Percentiles rank a stretch among this genome's conserved stretches.
These are phyloP conservation scores for Populus tremula DNA, from an alignment of 345 rosid species.

Conservation along the genomic window DNA sequence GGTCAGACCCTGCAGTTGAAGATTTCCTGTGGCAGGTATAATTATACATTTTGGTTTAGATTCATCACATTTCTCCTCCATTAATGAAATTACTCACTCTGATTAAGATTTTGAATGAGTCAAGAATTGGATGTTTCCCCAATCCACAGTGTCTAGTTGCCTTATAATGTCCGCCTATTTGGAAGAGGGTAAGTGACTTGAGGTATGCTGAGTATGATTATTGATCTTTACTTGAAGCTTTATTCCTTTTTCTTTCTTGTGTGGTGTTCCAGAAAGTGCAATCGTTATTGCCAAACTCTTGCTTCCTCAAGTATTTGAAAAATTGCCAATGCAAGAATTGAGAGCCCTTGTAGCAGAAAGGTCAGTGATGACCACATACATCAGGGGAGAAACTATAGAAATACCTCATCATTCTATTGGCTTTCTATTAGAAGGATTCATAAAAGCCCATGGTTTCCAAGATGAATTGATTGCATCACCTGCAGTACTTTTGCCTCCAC, in stretches of 20 bases:
- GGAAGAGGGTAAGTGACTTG: background rate
- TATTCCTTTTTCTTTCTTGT: background rate
- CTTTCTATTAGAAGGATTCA: slow-evolving; percentile 71
- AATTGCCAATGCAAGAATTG: slow-evolving; percentile 68
- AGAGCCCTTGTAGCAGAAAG: slow-evolving; percentile 71
- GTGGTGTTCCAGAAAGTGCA: slow-evolving; percentile 68
- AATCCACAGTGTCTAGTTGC: background rate
- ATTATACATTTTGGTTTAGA: background rate
- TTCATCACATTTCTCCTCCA: background rate
- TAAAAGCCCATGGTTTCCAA: slow-evolving; percentile 52
- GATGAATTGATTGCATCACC: slow-evolving; percentile 66
- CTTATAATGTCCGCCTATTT: background rate
- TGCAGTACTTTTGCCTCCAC: slow-evolving; percentile 51
- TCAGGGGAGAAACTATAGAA: slow-evolving; percentile 72
- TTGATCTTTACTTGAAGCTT: background rate
- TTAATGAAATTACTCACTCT: background rate
- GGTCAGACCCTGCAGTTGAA: slow-evolving; percentile 63
- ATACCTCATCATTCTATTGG: slow-evolving; percentile 58
- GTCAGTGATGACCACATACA: slow-evolving; percentile 51
- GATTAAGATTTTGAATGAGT: background rate
- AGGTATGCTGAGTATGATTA: background rate
- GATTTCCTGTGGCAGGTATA: slow-evolving; percentile 88
- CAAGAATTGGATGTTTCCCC: background rate
- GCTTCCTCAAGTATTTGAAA: slow-evolving; percentile 87
- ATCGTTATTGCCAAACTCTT: slow-evolving; percentile 64